Evolutionary conservation across 2,329 filamentous ascomycete genomes (phyloP), one percentile per base, ranked within the genome.

Genomic region (Fusarium redolens): DNA sequence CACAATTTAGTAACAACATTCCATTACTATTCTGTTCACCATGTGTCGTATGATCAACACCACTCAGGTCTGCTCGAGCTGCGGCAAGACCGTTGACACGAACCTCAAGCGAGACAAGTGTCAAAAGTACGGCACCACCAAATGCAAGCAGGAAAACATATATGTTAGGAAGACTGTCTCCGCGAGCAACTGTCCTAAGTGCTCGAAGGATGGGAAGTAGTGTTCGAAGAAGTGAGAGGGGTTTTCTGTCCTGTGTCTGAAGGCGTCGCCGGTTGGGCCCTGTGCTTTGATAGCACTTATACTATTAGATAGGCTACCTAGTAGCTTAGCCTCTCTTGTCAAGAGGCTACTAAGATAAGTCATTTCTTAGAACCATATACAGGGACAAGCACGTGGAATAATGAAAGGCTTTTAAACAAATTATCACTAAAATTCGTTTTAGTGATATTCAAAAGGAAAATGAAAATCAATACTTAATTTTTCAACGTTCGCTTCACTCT

Each of bases 231-330:
- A 35, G 3, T 37, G 40, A 37, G 4, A 11, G 2, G 14, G 14
- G 13, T 12, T 2, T 30, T 40, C 14, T 7, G 1, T 13, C 20
- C 33, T 9, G 22, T 8, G 3, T n/a, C 18, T 17, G 45, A 10
- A 17, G 4, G 20, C 5, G 2, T 2, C 4, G 9, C 7, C 3
- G 13, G 3, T 28, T 28, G 9, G 18, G 7, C 11, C 10, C 4
- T 6, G 10, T 17, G 22, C 11, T 14, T 54, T 54, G 13, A 28
- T 17, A 54, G 14, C 14, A 28, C 50, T 17, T 17, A 11, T 4
- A 48, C 45, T 18, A 7, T 35, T 17, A 18, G 14, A 18, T 28
- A 28, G 28, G 28, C 28, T 28, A 28, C 28, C 28, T 28, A 28
- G 28, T 28, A 28, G 28, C 28, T 28, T 28, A 28, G 28, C 28